These are phyloP conservation scores for Isabelozyma gotoi DNA, from an alignment of 805 yeast species.

Conservation along the genomic window DNA sequence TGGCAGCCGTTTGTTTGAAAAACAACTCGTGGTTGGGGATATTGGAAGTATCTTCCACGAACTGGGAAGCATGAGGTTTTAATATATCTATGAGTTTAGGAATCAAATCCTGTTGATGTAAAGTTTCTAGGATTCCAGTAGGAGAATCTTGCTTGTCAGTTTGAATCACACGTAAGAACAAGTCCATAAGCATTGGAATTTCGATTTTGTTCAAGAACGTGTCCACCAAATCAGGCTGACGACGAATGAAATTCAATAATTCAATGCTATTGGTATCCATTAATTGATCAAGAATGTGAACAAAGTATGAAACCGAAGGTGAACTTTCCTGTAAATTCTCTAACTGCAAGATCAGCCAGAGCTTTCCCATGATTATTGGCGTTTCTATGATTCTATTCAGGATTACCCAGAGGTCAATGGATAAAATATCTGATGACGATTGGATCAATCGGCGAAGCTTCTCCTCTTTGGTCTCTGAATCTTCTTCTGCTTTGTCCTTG, in stretches of 20 bases:
- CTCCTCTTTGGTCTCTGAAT: constrained; percentile 30
- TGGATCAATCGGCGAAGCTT: constrained; percentile 37
- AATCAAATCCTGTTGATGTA: constrained; percentile 72
- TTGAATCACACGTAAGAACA: constrained; percentile 81
- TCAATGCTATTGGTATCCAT: constrained; percentile 60
- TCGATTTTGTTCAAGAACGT: constrained; percentile 83
- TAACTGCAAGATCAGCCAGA: constrained; percentile 39
- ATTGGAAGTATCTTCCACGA: constrained; percentile 19
- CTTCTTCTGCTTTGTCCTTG: constrained; percentile 12
- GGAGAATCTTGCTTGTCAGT: constrained; percentile 90
- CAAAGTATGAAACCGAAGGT: constrained; percentile 38
- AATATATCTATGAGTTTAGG: constrained; percentile 70
- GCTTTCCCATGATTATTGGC: constrained; percentile 36
- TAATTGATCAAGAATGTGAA: constrained; percentile 81
- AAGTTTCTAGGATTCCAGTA: constrained; percentile 78
- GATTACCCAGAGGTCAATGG: constrained; percentile 42
- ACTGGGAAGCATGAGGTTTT: constrained; percentile 64
- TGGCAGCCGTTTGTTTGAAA: constrained; percentile 84
- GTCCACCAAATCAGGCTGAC: constrained; percentile 70
- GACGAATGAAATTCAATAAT: constrained; percentile 67
- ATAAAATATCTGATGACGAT: constrained; percentile 38
- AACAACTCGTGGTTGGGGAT: constrained; percentile 31
- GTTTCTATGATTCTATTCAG: constrained; percentile 44
- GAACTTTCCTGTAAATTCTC: constrained; percentile 34
- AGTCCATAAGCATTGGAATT: constrained; percentile 93